Evolutionary conservation across 2,329 filamentous ascomycete genomes (phyloP).

Genomic region (Stachybotrys chartarum): DNA sequence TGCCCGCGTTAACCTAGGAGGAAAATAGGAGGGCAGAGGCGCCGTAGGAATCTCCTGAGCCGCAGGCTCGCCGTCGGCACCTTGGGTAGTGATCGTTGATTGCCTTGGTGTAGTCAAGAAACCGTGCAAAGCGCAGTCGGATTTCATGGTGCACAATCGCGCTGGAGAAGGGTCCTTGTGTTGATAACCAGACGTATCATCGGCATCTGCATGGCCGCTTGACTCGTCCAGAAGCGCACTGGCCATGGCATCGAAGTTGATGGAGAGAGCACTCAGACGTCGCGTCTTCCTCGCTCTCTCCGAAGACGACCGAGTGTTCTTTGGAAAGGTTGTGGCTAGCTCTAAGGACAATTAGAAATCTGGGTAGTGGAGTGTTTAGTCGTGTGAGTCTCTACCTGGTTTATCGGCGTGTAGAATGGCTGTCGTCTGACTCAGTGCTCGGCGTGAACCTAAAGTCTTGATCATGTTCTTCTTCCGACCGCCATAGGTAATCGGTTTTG

Average conservation of each 20-base stretch:
- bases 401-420: not conserved
- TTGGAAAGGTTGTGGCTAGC: not conserved
- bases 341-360: not conserved
- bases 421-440: not conserved
- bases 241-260: slow-evolving; percentile 18
- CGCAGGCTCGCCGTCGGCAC: not conserved
- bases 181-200: slow-evolving; percentile 1
- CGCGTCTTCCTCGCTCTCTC: not conserved
- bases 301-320: not conserved
- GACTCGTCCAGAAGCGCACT: slow-evolving; percentile 20
- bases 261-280: not conserved
- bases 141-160: not conserved
- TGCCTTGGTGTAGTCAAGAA: not conserved
- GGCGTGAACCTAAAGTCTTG: not conserved
- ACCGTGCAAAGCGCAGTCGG: not conserved
- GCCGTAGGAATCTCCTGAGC: not conserved
- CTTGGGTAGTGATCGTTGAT: not conserved
- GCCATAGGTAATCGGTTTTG: not conserved
- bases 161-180: slow-evolving; percentile 1
- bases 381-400: not conserved
- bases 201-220: slow-evolving; percentile 1
- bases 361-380: not conserved
- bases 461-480: not conserved
- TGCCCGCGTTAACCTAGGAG: not conserved
- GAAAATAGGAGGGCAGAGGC: not conserved